Base-by-base conservation (phyloP, 768 basidiomycete species). In the Clathrus columnatus region DNA sequence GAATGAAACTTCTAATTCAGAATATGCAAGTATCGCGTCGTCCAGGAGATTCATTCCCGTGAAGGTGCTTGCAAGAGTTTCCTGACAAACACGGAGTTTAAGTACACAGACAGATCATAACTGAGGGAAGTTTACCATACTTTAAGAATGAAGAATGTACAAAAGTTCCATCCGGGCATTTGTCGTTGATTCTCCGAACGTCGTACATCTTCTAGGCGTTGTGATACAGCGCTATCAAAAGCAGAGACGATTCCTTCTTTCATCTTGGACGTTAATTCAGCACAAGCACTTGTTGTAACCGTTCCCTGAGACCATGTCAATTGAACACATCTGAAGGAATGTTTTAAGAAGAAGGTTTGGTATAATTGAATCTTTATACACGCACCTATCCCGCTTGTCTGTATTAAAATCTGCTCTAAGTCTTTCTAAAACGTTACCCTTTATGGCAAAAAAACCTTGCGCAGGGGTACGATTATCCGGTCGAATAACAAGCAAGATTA, bases 91-190 rank as follows among this genome's bases (percentile, higher is more conserved):
- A 55, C 47, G 36, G 42, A 24, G 18, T n/a, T 27, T 20, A 30
- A 20, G 16, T 29, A 7, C 11, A n/a, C 20, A 23, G 14, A 43
- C 18, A 43, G 7, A 28, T 0, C 27, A 5, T 27, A 17, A 30
- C n/a, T 36, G 14, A 3, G 36, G 4, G n/a, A 51, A 48, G 14
- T 54, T 50, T 21, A n/a, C 23, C 74, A 55, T 53, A 91, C 95
- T 83, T 98, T 99, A 32, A 94, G 74, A 50, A 93, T 82, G 69
- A 97, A 97, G 73, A 94, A 98, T 0, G 88, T 93, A 67, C 93
- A 94, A 66, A 96, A 99, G 65, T 96, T 96, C 96, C 96, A 99
- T 7, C 96, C 95, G 1, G 92, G 91, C 82, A 93, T 88, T 62
- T 86, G 79, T 54, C 90, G 78, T 68, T 97, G 91, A 48, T 82